Base-by-base conservation (phyloP, 2,329 filamentous ascomycete species). In the Ophiostoma perfectum region DNA sequence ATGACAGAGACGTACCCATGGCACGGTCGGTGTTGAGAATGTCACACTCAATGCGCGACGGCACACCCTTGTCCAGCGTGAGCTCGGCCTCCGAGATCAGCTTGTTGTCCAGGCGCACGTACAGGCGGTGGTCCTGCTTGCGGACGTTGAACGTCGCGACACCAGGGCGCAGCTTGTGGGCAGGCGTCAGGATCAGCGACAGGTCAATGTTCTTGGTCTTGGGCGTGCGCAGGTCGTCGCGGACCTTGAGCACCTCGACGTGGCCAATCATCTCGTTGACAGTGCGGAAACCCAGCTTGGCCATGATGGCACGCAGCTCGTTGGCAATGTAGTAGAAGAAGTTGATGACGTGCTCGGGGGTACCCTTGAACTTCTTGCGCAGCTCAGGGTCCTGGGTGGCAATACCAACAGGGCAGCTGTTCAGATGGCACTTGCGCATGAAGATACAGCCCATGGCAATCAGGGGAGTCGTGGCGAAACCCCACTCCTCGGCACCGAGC, bases 321-420 rank as follows among this genome's bases (percentile, higher is more conserved):
- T 98, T 98, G 73, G 94, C 91, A 66, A 98, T 85, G 76, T 97
- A 98, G 82, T 97, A 98, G 82, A 97, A 97, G 84, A 97, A 97
- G 84, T 97, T 98, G 80, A 98, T 97, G 69, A 97, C 93, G 74
- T 97, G 92, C 81, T 98, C 94, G 11, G 94, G 93, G 0, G 92
- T 93, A 71, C 94, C 94, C 73, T 88, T 84, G 79, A 98, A 97
- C 81, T 97, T 98, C 84, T 93, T 91, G 70, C 94, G 88, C 2
- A 98, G 85, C 77, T 94, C 90, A n/a, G 93, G 93, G 74, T 97
- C 93, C 77, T 98, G 94, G 0, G 93, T 97, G 3, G 94, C 94
- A 70, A 98, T 97, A 78, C 94, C 94, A 11, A 97, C 93, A 9
- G 93, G 93, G 81, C 93, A 86, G 2, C 90, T 93, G 76, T 95